Conservation (phyloP, 805 yeast genomes). For the Saturnispora zaruensis region DNA sequence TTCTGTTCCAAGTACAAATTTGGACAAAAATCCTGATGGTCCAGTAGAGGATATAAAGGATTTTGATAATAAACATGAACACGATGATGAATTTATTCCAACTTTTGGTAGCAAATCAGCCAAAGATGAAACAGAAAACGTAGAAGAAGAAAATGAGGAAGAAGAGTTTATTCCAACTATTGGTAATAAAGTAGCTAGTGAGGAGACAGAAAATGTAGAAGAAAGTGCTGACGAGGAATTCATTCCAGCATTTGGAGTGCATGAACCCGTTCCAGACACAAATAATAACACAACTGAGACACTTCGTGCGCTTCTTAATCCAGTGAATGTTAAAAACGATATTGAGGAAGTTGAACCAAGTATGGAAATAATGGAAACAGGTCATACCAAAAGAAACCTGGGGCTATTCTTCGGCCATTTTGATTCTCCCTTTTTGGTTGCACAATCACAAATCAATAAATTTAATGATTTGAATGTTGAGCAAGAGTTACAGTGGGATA, state of each 20-base stretch:
- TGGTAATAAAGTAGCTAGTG: conserved; percentile 22
- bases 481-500: conserved; percentile 46
- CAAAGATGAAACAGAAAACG: not conserved
- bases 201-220: conserved; percentile 1
- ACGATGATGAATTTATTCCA: conserved; percentile 42
- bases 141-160: conserved; percentile 3
- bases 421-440: conserved; percentile 77
- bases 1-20: not conserved
- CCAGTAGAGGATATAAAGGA: conserved; percentile 14
- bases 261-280: conserved; percentile 16
- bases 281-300: conserved; percentile 46
- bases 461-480: conserved; percentile 32
- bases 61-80: conserved; percentile 1
- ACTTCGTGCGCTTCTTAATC: conserved; percentile 51
- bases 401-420: conserved; percentile 76
- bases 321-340: conserved; percentile 20
- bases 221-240: conserved; percentile 6
- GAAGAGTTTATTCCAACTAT: conserved; percentile 35
- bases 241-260: conserved; percentile 40
- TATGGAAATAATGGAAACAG: conserved; percentile 17
- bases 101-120: conserved; percentile 32
- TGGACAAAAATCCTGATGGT: conserved; percentile 7
- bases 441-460: conserved; percentile 74
- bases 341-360: not conserved
- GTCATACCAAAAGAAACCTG: conserved; percentile 32